Evolutionary conservation across 2,329 filamentous ascomycete genomes (phyloP).

Genomic region (Elsinoe perseae): DNA sequence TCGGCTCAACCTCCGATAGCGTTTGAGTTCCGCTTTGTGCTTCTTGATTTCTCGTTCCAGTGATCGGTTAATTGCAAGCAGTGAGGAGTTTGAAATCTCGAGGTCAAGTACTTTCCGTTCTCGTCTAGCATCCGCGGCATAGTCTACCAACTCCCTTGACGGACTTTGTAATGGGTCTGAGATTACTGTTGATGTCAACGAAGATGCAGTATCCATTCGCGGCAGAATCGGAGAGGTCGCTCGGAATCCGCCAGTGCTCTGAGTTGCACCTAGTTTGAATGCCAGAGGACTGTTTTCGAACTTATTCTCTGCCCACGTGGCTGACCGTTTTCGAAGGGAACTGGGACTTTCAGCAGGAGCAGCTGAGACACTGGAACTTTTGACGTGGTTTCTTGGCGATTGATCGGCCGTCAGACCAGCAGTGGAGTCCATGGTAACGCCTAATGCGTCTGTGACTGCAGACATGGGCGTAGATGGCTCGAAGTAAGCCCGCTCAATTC

Average conservation of each 20-base stretch:
- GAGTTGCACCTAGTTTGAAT: background rate
- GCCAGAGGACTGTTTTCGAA: background rate
- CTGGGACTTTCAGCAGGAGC: conserved; percentile 8
- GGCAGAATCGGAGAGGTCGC: conserved; percentile 1
- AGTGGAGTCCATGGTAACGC: conserved; percentile 3
- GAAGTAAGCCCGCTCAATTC: background rate
- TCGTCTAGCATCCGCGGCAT: conserved; percentile 78
- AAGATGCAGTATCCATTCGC: background rate
- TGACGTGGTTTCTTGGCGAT: conserved; percentile 12
- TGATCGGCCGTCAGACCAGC: background rate
- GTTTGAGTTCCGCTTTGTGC: conserved; percentile 77
- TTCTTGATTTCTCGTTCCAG: conserved; percentile 86
- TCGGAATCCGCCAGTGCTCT: background rate
- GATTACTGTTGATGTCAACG: background rate
- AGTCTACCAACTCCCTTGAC: conserved; percentile 55
- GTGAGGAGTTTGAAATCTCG: conserved; percentile 91
- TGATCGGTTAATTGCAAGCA: conserved; percentile 90
- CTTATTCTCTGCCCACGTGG: conserved; percentile 12
- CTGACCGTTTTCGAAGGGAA: conserved; percentile 10
- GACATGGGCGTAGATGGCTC: conserved; percentile 2
- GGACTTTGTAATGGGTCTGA: conserved; percentile 22
- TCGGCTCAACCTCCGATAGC: conserved; percentile 77
- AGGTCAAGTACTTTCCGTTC: conserved; percentile 94
- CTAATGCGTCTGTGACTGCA: background rate
- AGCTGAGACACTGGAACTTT: conserved; percentile 9